These are phyloP conservation scores for Aspergillus novofumigatus DNA, from an alignment of 2,329 filamentous ascomycete species.

Conservation along the genomic window DNA sequence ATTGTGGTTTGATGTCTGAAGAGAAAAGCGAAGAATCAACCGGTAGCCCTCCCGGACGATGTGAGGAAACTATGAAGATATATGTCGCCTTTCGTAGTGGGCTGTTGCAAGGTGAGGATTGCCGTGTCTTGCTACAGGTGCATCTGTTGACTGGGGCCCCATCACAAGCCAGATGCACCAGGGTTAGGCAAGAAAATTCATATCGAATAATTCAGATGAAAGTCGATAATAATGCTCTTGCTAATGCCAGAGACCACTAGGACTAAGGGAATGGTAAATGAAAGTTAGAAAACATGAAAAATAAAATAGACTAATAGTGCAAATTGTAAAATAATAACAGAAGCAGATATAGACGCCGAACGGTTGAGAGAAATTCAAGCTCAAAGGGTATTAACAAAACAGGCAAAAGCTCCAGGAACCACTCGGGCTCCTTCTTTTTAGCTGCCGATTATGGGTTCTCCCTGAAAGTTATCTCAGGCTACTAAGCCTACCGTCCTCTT, in stretches of 20 bases:
- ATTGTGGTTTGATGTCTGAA: background rate
- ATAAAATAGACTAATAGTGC: conserved; percentile 1
- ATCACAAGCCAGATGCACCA: conserved; percentile 21
- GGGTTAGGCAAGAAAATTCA: conserved; percentile 16
- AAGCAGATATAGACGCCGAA: background rate
- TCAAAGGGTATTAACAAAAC: conserved; percentile 1
- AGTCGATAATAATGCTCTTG: conserved; percentile 5
- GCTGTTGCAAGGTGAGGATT: conserved; percentile 14
- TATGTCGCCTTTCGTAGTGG: conserved; percentile 13
- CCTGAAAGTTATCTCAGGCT: background rate
- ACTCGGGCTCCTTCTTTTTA: background rate
- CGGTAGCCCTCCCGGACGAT: background rate
- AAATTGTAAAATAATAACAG: conserved; percentile 1
- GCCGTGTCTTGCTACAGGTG: conserved; percentile 8
- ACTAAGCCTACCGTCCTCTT: background rate
- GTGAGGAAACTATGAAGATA: conserved; percentile 10
- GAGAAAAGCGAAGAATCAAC: conserved; percentile 5
- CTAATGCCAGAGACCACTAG: conserved; percentile 1
- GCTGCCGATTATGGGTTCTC: background rate
- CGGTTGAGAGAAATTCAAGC: background rate
- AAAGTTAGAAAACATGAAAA: conserved; percentile 2
- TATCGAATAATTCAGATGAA: background rate
- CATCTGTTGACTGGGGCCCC: conserved; percentile 14
- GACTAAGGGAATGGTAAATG: background rate
- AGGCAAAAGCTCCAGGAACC: background rate